Percentiles rank a stretch among this genome's conserved stretches.
These are phyloP conservation scores for Chytridium lagenaria DNA, from an alignment of 371 early-diverging fungal species.

Conservation along the genomic window DNA sequence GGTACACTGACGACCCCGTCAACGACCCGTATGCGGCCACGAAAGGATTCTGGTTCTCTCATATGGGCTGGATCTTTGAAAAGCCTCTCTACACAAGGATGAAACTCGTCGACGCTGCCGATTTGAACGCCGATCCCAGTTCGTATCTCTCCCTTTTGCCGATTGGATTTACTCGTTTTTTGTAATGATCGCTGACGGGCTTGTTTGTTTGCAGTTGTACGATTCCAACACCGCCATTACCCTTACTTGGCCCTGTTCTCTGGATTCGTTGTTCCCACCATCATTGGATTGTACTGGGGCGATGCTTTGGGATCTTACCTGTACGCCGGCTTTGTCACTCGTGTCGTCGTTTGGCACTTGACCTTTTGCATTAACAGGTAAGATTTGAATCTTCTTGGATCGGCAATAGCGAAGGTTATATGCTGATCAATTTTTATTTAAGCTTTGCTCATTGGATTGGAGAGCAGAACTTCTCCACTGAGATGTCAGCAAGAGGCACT, in stretches of 20 bases:
- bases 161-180: not conserved
- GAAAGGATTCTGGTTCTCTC: slow-evolving; percentile 49
- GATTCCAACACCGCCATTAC: slow-evolving; percentile 47
- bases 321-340: slow-evolving; percentile 46
- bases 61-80: slow-evolving; percentile 53
- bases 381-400: not conserved
- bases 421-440: not conserved
- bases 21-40: slow-evolving; percentile 49
- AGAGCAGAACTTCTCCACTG: slow-evolving; percentile 40
- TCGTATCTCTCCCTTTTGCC: not conserved
- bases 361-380: slow-evolving; percentile 53
- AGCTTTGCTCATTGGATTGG: slow-evolving; percentile 50
- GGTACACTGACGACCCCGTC: slow-evolving; percentile 50
- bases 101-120: slow-evolving; percentile 40
- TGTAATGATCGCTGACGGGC: not conserved
- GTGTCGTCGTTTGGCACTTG: slow-evolving; percentile 47
- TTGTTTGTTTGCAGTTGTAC: slow-evolving; percentile 31
- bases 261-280: slow-evolving; percentile 41
- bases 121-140: slow-evolving; percentile 43
- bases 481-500: slow-evolving; percentile 41
- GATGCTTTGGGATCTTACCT: slow-evolving; percentile 41
- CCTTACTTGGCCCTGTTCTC: slow-evolving; percentile 34
- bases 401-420: not conserved
- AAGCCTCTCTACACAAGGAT: slow-evolving; percentile 40
- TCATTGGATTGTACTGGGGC: slow-evolving; percentile 41